Percentiles rank a stretch among this genome's conserved stretches.
phyloP scores from a whole-genome alignment of 2,329 filamentous ascomycete genomes.

The Aquanectria penicillioides region DNA sequence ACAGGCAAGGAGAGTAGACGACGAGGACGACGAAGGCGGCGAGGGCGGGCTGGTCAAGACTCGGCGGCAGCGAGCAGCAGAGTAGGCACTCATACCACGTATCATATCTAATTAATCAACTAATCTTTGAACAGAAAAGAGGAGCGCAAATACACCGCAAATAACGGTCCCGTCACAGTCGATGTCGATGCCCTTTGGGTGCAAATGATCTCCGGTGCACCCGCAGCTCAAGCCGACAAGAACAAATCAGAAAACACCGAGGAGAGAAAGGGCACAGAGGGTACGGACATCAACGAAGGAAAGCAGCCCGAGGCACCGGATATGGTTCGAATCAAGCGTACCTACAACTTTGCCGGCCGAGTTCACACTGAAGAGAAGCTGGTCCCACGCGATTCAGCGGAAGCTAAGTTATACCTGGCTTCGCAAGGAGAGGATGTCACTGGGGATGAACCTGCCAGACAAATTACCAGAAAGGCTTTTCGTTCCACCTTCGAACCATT shows the following conservation, averaged over 20 bases:
- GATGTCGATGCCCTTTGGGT: slow-evolving; percentile 78
- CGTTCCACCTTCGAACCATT: slow-evolving; percentile 72
- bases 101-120: not conserved
- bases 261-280: too few relatives aligned
- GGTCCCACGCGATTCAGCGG: slow-evolving; percentile 71
- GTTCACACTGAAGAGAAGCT: slow-evolving; percentile 77
- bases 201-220: slow-evolving; percentile 65
- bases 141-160: slow-evolving; percentile 63
- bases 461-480: slow-evolving; percentile 64
- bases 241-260: too few relatives aligned
- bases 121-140: slow-evolving; percentile 57
- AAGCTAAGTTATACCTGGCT: slow-evolving; percentile 71
- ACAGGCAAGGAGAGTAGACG: slow-evolving; percentile 47
- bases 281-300: slow-evolving; percentile 7
- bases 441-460: slow-evolving; percentile 49
- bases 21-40: slow-evolving; percentile 65
- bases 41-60: slow-evolving; percentile 77
- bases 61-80: slow-evolving; percentile 72
- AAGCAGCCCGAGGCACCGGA: slow-evolving; percentile 42
- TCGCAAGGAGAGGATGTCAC: slow-evolving; percentile 50
- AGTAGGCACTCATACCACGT: slow-evolving; percentile 54
- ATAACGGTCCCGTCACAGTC: slow-evolving; percentile 70
- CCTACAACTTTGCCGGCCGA: slow-evolving; percentile 80
- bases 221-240: slow-evolving; percentile 23
- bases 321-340: slow-evolving; percentile 73